Base-by-base conservation (phyloP, 805 yeast genomes). In the Barnettozyma populi region DNA sequence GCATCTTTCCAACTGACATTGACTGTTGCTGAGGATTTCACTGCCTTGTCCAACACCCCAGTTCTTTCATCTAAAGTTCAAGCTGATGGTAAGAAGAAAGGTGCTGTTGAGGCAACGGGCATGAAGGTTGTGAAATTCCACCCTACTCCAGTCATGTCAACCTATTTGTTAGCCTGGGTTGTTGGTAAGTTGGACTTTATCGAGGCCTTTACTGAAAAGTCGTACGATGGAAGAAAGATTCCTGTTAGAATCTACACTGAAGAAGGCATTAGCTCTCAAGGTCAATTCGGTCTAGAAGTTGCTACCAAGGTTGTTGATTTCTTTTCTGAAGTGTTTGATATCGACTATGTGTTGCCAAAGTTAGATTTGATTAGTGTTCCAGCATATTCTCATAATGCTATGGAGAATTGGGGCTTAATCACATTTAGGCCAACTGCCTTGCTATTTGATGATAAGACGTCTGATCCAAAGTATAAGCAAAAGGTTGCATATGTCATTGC, bases 161-260 rank as follows among this genome's bases (percentile, higher is more conserved):
- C 94, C 11, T 86, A 86, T 63, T 72, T 86, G 62, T 84, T 86
- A 24, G 95, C 94, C 6, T 86, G 86, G 71, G 84, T 84, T 49
- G 80, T 83, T 41, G 94, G 94, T 44, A 92, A 86, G 62, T 75
- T 86, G 60, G 81, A 77, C 53, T 84, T 80, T 64, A 79, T 84
- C 45, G 90, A 85, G 65, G 73, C 55, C 2, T 55, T 52, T 45
- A 61, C 65, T 27, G 59, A 57, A 24, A 52, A 51, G 19, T 40
- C 52, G 4, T 61, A 74, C 59, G 73, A 73, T 45, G 79, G 80
- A 46, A 81, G 79, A 70, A 75, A 79, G 59, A 75, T 85, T 36
- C 95, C 95, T n/a, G 85, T 86, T 41, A 79, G 86, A 65, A 88
- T 85, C 19, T 86, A 85, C 67, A 80, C 94, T 36, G 84, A 92